These are phyloP conservation scores for Suhomyces faveliae DNA, from an alignment of 805 yeast genomes.

Conservation along the genomic window DNA sequence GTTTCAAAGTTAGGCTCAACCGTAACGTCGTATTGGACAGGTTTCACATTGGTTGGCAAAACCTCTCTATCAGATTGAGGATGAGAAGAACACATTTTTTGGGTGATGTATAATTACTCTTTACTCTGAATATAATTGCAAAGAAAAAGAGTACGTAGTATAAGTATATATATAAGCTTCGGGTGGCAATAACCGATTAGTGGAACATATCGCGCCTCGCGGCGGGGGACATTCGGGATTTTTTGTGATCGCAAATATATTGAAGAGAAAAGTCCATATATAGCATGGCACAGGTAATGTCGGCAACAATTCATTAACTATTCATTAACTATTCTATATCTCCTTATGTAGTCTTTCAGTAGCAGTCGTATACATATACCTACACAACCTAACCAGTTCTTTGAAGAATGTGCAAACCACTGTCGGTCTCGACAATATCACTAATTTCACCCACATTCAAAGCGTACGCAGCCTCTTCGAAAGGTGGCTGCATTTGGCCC, in stretches of 20 bases:
- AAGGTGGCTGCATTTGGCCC: constrained; percentile 94
- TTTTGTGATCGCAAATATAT: not conserved
- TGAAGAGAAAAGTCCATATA: too few species aligned
- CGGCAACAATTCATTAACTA: not conserved
- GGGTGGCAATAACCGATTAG: not conserved
- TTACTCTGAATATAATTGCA: not conserved
- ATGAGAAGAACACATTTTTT: not conserved
- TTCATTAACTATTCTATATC: not conserved
- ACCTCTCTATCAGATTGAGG: constrained; percentile 33
- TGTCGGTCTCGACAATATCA: constrained; percentile 80
- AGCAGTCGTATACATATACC: too few species aligned
- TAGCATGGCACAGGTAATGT: too few species aligned
- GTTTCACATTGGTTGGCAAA: constrained; percentile 43
- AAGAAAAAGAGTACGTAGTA: not conserved
- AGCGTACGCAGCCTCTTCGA: constrained; percentile 83
- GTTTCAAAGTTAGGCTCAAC: constrained; percentile 48
- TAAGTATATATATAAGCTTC: not conserved
- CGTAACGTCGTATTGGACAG: constrained; percentile 39
- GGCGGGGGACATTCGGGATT: not conserved
- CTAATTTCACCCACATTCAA: constrained; percentile 82
- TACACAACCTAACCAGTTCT: constrained; percentile 75
- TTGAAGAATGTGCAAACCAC: constrained; percentile 87
- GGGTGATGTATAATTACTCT: not conserved
- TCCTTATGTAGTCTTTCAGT: not conserved
- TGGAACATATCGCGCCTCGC: not conserved